Base-by-base conservation (phyloP, 1,139 yeast species). In the Barnettozyma hawaiiensis region DNA sequence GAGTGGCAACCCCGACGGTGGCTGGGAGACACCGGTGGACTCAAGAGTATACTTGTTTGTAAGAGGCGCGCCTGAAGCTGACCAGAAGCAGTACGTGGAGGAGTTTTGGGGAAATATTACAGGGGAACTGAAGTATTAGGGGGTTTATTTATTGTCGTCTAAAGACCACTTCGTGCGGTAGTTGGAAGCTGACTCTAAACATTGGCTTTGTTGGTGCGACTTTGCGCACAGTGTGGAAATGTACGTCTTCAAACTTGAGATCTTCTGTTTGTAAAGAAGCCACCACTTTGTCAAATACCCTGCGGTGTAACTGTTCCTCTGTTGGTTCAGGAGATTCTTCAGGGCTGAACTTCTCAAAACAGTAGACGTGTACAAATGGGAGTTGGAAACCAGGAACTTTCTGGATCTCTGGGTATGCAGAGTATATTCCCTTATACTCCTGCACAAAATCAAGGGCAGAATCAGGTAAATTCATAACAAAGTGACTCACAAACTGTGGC, bases 151-250 rank as follows among this genome's bases (percentile, higher is more conserved):
- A 29, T 12, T 28, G 9, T 26, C 36, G 42, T 47, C 55, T 54
- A 49, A 79, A 82, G 2, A 96, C 96, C 27, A 90, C 87, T 47
- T 76, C 82, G 47, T 70, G 71, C 0, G 98, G 98, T 34, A 92
- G 70, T 53, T 65, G 64, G 64, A 90, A 89, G 9, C 90, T 70
- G 5, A 86, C 85, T 62, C 97, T 89, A 60, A 78, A 90, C 98
- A 92, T 92, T 27, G 92, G 92, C 61, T 92, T 94, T 2, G 97
- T 87, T 3, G 98, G 98, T 0, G 98, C 92, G 12, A 94, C 98
- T 60, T 81, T 81, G 57, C 98, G 76, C 12, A 94, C 98, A 51
- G 83, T 67, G 59, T 90, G 97, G 63, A 89, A 84, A 1, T 65
- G 58, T 35, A 85, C 66, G 0, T 65, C 58, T 6, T 69, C 70